These are phyloP conservation scores for Colletotrichum sp. DNA, from an alignment of 2,329 filamentous ascomycete species.

Conservation along the genomic window DNA sequence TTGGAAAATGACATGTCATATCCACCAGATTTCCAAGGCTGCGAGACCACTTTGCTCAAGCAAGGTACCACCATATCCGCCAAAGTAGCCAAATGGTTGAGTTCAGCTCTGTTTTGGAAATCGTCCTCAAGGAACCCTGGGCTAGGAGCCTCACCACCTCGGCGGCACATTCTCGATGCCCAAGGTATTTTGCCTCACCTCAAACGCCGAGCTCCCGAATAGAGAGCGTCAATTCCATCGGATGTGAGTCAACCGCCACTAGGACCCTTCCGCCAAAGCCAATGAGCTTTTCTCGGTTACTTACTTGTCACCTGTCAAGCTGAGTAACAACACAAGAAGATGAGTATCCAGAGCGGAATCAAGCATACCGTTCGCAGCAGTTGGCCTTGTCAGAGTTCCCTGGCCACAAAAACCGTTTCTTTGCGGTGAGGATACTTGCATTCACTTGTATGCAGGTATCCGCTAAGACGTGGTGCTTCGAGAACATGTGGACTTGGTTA, in stretches of 20 bases:
- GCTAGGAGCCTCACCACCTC: not conserved
- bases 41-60: not conserved
- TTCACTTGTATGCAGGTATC: not conserved
- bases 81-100: not conserved
- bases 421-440: conserved; percentile 13
- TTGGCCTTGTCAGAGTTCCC: not conserved
- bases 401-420: not conserved
- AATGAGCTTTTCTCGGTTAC: not conserved
- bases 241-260: not conserved
- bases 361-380: not conserved
- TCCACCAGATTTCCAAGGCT: not conserved
- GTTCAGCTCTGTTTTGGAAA: not conserved
- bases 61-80: not conserved
- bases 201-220: not conserved
- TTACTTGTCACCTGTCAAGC: not conserved
- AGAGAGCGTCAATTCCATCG: not conserved
- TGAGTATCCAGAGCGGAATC: not conserved
- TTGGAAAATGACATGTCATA: conserved; percentile 9
- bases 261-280: not conserved
- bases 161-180: not conserved
- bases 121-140: not conserved
- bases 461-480: not conserved
- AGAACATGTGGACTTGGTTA: not conserved
- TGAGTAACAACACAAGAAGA: not conserved
- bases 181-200: not conserved